Percentiles rank a stretch among this genome's conserved stretches.
phyloP scores from a whole-genome alignment of 345 rosid species.

The Angophora floribunda region DNA sequence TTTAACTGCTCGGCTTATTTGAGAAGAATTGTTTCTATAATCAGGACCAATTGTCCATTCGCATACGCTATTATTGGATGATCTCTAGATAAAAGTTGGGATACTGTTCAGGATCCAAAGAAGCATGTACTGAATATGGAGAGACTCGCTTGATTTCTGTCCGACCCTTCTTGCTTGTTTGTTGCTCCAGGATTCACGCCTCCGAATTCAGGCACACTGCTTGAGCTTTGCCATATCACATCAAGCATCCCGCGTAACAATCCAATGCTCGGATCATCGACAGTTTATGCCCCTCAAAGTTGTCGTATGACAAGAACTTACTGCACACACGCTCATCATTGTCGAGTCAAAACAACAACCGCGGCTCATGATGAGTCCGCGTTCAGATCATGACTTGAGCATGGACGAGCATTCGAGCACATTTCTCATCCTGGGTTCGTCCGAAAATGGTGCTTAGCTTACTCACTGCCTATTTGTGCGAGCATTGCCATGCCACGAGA shows the following conservation, averaged over 20 bases:
- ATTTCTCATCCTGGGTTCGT: neutral
- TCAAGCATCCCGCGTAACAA: neutral
- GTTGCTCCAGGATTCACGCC: neutral
- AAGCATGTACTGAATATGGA: neutral
- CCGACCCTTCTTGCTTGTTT: neutral
- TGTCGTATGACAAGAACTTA: neutral
- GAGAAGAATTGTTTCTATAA: neutral
- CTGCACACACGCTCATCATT: neutral
- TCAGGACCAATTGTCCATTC: neutral
- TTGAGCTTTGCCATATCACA: neutral
- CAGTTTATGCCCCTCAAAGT: neutral
- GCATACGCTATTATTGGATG: neutral
- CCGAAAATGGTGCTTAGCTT: neutral
- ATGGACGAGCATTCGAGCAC: neutral
- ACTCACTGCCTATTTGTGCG: neutral
- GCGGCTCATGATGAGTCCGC: neutral
- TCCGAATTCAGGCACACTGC: neutral
- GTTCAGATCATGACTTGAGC: neutral
- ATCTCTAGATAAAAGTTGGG: neutral
- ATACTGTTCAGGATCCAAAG: neutral
- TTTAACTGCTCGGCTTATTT: neutral
- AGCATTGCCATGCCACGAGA: neutral
- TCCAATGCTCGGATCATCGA: neutral
- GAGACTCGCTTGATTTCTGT: neutral
- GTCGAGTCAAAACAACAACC: neutral